Evolutionary conservation across 2,329 filamentous ascomycete species (phyloP).

Genomic region (Nigrospora sphaerica): DNA sequence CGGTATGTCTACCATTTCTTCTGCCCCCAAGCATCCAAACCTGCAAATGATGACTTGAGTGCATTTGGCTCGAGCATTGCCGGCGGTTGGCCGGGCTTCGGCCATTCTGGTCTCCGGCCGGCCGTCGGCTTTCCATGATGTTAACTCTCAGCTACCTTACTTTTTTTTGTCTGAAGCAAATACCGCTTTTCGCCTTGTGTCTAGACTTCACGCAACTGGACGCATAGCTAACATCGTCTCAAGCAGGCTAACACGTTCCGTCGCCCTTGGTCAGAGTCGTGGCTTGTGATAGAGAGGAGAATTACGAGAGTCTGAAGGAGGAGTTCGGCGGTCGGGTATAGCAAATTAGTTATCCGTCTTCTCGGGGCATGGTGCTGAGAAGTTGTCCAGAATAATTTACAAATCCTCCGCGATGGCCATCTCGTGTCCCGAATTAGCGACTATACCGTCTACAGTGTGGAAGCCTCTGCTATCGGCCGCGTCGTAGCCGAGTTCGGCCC

Average conservation of each 20-base stretch:
- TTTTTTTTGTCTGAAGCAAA: slow-evolving; percentile 72
- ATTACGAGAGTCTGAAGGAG: slow-evolving; percentile 70
- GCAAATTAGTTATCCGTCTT: slow-evolving; percentile 22
- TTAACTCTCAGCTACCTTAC: slow-evolving; percentile 98
- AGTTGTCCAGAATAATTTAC: slow-evolving; percentile 66
- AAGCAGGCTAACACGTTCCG: slow-evolving; percentile 4
- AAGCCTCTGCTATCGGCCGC: slow-evolving; percentile 81
- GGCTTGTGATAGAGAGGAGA: slow-evolving; percentile 89
- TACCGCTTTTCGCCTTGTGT: slow-evolving; percentile 5
- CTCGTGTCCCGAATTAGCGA: slow-evolving; percentile 93
- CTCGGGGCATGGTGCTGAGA: slow-evolving; percentile 39
- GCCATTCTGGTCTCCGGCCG: slow-evolving; percentile 68
- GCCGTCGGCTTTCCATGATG: slow-evolving; percentile 83
- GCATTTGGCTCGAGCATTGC: slow-evolving; percentile 99
- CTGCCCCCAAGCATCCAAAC: slow-evolving; percentile 11
- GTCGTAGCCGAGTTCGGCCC: slow-evolving; percentile 87
- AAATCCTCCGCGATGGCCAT: slow-evolving; percentile 90
- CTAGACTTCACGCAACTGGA: not conserved
- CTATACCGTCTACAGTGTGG: slow-evolving; percentile 98
- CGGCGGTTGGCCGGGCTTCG: slow-evolving; percentile 46
- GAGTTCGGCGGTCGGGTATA: slow-evolving; percentile 84
- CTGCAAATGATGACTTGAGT: slow-evolving; percentile 96
- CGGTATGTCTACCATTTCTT: slow-evolving; percentile 27
- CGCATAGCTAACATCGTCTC: slow-evolving; percentile 13
- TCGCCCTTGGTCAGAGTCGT: slow-evolving; percentile 58